Evolutionary conservation across 140 eudicot genomes (phyloP).

Genomic region (Erigeron philadelphicus): DNA sequence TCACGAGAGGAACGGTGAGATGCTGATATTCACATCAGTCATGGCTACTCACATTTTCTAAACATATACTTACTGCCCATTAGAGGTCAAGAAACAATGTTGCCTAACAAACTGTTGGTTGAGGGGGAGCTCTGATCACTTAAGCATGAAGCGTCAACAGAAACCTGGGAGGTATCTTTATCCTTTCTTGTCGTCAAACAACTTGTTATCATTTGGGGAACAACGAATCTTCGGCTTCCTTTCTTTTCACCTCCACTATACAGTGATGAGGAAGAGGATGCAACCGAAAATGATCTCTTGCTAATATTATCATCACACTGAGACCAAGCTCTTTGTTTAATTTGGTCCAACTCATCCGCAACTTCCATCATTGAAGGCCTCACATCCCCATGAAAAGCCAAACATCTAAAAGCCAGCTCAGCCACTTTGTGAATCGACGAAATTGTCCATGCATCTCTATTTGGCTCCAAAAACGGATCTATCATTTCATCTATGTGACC

Average conservation of each 20-base stretch:
- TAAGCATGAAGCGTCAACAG: slow-evolving; percentile 63
- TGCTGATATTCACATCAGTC: slow-evolving; percentile 17
- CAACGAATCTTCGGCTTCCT: slow-evolving; percentile 44
- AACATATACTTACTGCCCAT: neutral
- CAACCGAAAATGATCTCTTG: slow-evolving; percentile 53
- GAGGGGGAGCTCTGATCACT: slow-evolving; percentile 79
- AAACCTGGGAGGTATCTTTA: slow-evolving; percentile 60
- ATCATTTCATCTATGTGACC: slow-evolving; percentile 68
- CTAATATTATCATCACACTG: slow-evolving; percentile 43
- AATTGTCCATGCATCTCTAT: slow-evolving; percentile 76
- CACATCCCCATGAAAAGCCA: slow-evolving; percentile 79
- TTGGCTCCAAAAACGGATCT: slow-evolving; percentile 62
- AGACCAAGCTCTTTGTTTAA: slow-evolving; percentile 28
- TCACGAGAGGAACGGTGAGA: neutral
- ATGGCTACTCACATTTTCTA: slow-evolving; percentile 1
- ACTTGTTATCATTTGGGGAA: slow-evolving; percentile 34
- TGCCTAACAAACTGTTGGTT: slow-evolving; percentile 59
- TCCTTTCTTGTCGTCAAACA: slow-evolving; percentile 35
- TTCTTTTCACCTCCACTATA: slow-evolving; percentile 44
- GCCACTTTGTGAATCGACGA: slow-evolving; percentile 71
- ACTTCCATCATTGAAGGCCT: slow-evolving; percentile 90
- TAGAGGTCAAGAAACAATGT: slow-evolving; percentile 35
- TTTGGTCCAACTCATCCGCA: slow-evolving; percentile 74
- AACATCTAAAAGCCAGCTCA: slow-evolving; percentile 86
- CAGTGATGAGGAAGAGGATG: slow-evolving; percentile 56